Base-by-base conservation (phyloP, 176 grass and related monocot genomes). In the Ananas comosus region DNA sequence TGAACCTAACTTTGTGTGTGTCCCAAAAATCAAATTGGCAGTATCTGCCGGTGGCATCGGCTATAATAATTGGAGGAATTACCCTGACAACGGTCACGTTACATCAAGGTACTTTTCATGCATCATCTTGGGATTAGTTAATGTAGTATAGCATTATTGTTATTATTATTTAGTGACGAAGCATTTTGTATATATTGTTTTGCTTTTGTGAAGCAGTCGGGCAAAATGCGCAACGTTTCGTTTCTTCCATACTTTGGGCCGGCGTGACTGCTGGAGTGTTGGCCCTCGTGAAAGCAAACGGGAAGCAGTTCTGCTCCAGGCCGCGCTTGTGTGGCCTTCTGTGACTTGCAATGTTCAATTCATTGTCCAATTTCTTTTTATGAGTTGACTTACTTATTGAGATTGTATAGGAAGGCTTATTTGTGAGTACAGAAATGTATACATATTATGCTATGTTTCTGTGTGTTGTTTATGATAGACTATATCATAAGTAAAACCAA, bases 261-360 rank as follows among this genome's bases (percentile, higher is more conserved):
- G 87, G 94, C 64, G 68, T 99, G 75, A 91, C 90, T 24, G 87
- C 76, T 52, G 90, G 94, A 70, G 65, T 99, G 47, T n/a, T 91
- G 64, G 94, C 82, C 56, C 74, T 91, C 82, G 85, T 91, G 70
- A 99, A 94, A 91, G 83, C 95, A 24, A 99, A 99, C 81, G 95
- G 90, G 16, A 93, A 91, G 70, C 95, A 88, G 33, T 86, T 99
- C 72, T 99, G 95, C 64, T 94, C 95, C 72, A 89, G 87, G 58
- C 95, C 95, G 69, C 90, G 85, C 28, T 74, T 94, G 70, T 88
- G 95, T 74, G 75, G 87, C 57, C 85, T 94, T 24, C 78, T 88
- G 52, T 99, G 71, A 82, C 49, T 61, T 7, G 33, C 33, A 42
- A 42, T 42, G 33, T 42, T 42, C 33, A 7, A 7, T 42, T 42